Conservation (phyloP, 2,329 filamentous ascomycete genomes). For the Lizonia empirigonia region DNA sequence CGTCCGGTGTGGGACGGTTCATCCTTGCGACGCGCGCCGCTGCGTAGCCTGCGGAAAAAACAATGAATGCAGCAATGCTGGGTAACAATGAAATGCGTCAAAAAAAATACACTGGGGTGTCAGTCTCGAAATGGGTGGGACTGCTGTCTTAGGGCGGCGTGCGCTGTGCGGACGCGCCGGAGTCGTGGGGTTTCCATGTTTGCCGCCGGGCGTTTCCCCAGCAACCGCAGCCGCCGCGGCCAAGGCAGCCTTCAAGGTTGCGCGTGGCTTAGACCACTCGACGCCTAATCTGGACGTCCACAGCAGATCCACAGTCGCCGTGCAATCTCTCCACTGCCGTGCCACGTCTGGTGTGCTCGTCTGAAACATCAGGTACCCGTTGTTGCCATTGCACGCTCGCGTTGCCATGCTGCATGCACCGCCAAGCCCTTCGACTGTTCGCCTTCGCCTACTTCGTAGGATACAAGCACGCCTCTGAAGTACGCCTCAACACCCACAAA, state of each 20-base stretch:
- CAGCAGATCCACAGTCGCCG: conserved; percentile 4
- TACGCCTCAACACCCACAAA: conserved; percentile 38
- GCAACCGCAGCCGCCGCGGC: too few relatives aligned
- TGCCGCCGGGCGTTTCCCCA: neutral
- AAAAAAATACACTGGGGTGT: conserved; percentile 27
- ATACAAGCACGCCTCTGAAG: conserved; percentile 38
- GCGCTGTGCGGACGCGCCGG: conserved; percentile 5
- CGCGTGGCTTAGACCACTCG: conserved; percentile 15
- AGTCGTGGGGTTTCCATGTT: conserved; percentile 1
- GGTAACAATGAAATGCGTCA: conserved; percentile 16
- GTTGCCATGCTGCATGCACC: conserved; percentile 10
- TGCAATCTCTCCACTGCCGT: conserved; percentile 1
- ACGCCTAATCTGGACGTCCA: neutral
- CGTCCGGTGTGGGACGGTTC: conserved; percentile 43
- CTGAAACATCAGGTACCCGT: conserved; percentile 3
- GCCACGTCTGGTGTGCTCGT: conserved; percentile 1
- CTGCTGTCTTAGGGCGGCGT: conserved; percentile 12
- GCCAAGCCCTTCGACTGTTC: neutral
- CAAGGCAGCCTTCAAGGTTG: too few relatives aligned
- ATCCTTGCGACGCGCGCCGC: conserved; percentile 32
- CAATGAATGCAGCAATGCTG: neutral
- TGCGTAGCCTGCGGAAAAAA: conserved; percentile 10
- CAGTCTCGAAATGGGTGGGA: conserved; percentile 22
- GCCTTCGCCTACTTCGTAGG: neutral
- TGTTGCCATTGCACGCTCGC: conserved; percentile 4